phyloP scores from a whole-genome alignment of 1,139 yeast species.

The Kodamaea sp. region DNA sequence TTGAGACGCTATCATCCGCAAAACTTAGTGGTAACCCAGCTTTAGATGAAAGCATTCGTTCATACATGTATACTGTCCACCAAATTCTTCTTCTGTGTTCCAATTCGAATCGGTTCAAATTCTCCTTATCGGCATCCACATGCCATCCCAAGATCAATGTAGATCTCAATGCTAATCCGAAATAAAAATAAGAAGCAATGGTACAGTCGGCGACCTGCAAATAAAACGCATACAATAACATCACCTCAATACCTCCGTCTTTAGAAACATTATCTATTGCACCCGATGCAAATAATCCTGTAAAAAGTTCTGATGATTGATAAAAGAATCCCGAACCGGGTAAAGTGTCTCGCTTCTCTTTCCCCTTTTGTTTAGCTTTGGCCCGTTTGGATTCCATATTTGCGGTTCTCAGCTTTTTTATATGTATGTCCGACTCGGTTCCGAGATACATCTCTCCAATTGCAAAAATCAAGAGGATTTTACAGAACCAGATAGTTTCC shows the following conservation, averaged over 20 bases:
- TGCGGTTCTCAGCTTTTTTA: conserved; percentile 14
- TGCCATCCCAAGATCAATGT: conserved; percentile 80
- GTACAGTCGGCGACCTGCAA: conserved; percentile 86
- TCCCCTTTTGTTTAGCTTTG: conserved; percentile 13
- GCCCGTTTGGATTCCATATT: conserved; percentile 11
- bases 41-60: conserved; percentile 80
- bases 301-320: conserved; percentile 73
- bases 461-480: conserved; percentile 72
- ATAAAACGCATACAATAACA: conserved; percentile 75
- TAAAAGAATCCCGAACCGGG: conserved; percentile 80
- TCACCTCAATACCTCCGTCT: conserved; percentile 82
- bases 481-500: conserved; percentile 82
- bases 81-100: conserved; percentile 83
- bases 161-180: conserved; percentile 76
- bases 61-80: conserved; percentile 94
- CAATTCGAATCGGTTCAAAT: conserved; percentile 60
- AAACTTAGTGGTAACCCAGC: conserved; percentile 82
- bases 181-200: conserved; percentile 76
- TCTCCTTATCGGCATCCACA: conserved; percentile 74
- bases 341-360: conserved; percentile 34
- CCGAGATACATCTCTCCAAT: conserved; percentile 86
- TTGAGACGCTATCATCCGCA: conserved; percentile 76
- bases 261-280: conserved; percentile 74
- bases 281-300: conserved; percentile 77
- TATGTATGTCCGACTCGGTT: conserved; percentile 54